Evolutionary conservation across 331 rosid genomes (phyloP).

Genomic region (Stylosanthes scabra): DNA sequence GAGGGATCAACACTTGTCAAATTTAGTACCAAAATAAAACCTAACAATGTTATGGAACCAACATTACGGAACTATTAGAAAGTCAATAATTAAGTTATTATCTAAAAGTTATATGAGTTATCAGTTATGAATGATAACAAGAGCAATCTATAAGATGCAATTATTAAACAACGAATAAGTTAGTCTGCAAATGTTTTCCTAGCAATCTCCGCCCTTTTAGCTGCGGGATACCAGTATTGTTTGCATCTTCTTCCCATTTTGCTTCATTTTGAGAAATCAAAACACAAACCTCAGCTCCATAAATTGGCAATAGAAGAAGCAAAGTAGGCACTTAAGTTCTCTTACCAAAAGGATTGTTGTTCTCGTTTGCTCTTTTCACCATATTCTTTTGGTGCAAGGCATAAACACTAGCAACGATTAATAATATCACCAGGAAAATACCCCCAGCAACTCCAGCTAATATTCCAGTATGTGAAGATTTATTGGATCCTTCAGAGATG

Average conservation of each 20-base stretch:
- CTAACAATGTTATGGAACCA: too few relatives aligned
- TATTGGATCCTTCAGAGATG: slow-evolving; percentile 34
- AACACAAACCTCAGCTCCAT: slow-evolving; percentile 10
- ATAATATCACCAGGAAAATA: slow-evolving; percentile 46
- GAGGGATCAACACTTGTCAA: too few relatives aligned
- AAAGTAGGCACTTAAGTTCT: neutral
- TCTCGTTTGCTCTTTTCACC: slow-evolving; percentile 43
- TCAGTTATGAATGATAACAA: too few relatives aligned
- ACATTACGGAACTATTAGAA: too few relatives aligned
- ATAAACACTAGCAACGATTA: slow-evolving; percentile 54
- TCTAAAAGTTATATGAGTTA: too few relatives aligned
- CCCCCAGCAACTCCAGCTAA: slow-evolving; percentile 68
- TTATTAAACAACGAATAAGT: too few relatives aligned
- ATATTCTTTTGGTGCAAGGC: slow-evolving; percentile 60
- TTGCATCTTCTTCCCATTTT: slow-evolving; percentile 48
- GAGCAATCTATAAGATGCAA: too few relatives aligned
- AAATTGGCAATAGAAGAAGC: neutral
- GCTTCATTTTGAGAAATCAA: slow-evolving; percentile 46
- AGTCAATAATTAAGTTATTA: too few relatives aligned
- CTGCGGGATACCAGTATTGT: slow-evolving; percentile 55
- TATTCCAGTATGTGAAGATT: slow-evolving; percentile 43
- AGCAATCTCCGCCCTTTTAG: slow-evolving; percentile 31
- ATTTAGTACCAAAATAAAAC: too few relatives aligned
- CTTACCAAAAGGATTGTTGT: slow-evolving; percentile 61
- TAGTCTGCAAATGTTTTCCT: too few relatives aligned